These are phyloP conservation scores for Zygotorulaspora mrakii DNA, from an alignment of 1,139 yeast species.

Conservation along the genomic window DNA sequence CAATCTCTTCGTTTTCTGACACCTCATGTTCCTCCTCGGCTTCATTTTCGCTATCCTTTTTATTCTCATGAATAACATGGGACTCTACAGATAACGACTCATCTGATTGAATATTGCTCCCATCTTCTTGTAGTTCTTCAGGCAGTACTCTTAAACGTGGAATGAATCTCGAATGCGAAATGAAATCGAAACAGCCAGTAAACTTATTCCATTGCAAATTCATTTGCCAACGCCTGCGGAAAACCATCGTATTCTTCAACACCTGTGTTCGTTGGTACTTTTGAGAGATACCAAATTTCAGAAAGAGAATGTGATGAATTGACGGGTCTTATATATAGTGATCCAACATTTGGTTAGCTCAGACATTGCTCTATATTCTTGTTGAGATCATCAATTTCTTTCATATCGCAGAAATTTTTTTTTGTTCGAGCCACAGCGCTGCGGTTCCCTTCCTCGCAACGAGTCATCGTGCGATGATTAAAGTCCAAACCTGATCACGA, in stretches of 20 bases:
- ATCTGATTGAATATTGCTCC: constrained; percentile 5
- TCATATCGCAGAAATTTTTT: not conserved
- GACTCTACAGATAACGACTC: constrained; percentile 9
- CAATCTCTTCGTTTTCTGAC: constrained; percentile 6
- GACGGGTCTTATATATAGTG: too few relatives aligned
- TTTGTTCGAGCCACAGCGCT: constrained; percentile 1
- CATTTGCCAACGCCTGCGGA: too few relatives aligned
- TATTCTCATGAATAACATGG: constrained; percentile 3
- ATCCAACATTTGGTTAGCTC: too few relatives aligned
- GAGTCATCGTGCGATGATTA: constrained; percentile 15
- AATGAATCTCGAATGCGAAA: constrained; percentile 18
- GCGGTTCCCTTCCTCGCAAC: constrained; percentile 3
- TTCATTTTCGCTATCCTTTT: constrained; percentile 1
- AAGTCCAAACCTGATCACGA: too few relatives aligned
- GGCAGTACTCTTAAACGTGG: constrained; percentile 32
- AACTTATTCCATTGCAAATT: too few relatives aligned
- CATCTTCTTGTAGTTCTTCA: constrained; percentile 19
- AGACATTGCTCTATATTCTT: not conserved
- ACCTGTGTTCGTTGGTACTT: too few relatives aligned
- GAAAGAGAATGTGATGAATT: too few relatives aligned
- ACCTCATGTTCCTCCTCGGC: constrained; percentile 2
- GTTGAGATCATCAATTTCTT: not conserved
- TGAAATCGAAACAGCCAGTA: too few relatives aligned
- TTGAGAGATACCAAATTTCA: too few relatives aligned
- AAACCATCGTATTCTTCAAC: too few relatives aligned